Evolutionary conservation across 2,329 filamentous ascomycete genomes (phyloP), one percentile per base, ranked within the genome.

Genomic region (Macrophomina tecta): DNA sequence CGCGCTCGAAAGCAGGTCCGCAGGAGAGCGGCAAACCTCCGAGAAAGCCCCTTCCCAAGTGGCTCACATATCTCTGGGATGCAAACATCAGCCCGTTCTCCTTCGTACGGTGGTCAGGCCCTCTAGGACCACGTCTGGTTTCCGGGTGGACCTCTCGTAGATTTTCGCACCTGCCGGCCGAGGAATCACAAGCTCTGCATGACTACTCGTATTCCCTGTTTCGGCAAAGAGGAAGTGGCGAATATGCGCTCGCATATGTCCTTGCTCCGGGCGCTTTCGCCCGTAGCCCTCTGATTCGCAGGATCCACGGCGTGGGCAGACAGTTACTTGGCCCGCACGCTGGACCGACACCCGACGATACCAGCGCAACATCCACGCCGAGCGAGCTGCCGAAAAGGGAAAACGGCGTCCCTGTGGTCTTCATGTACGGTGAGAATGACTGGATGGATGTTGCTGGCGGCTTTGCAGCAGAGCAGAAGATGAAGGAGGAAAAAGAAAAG

Each of bases 371-470:
- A 0, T 72, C 69, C 55, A n/a, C 23, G 23, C 23, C 23, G 32
- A 18, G 74, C 2, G 76, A 74, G 46, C 69, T 70, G 28, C 64
- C 66, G 74, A 71, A 73, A 28, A 78, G 82, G 9, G 87, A 89
- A 72, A 91, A 85, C 0, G 93, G 94, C 1, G 84, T 93, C 60
- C 94, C 95, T 0, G 83, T 98, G 38, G 86, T 98, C 8, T 87
- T 99, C 76, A 94, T 98, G 91, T 99, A 99, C 76, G 95, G 95
- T 69, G 94, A 98, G 73, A 90, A 95, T 74, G 95, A 99, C 82
- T 99, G 95, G 95, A 99, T 99, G 95, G 95, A 99, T 71, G 89
- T 95, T 8, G 88, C 89, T 0, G 95, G 94, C 34, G 95, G 95
- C 0, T 87, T 89, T 55, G 93, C 91, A 0, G 89, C 94, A 0